phyloP scores from a whole-genome alignment of 2,329 filamentous ascomycete species.

The Gnomoniopsis sp. region DNA sequence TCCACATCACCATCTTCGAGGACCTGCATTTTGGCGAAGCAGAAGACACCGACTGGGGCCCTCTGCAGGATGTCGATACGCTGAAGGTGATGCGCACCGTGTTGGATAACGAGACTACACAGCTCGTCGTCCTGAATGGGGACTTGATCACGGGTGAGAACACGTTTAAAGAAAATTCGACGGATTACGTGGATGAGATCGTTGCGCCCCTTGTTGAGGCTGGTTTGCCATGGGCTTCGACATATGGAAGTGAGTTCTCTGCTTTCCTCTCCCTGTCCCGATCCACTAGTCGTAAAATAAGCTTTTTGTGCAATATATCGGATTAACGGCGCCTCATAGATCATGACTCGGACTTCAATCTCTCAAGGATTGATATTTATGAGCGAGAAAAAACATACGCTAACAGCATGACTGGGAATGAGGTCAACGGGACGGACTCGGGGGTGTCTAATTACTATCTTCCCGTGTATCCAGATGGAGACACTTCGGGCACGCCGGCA shows the following conservation, averaged over 20 bases:
- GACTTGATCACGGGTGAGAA: slow-evolving; percentile 56
- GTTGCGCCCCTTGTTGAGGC: slow-evolving; percentile 41
- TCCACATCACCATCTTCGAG: slow-evolving; percentile 15
- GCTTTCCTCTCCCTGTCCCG: too few relatives aligned
- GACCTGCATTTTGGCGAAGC: slow-evolving; percentile 55
- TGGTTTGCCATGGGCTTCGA: slow-evolving; percentile 46
- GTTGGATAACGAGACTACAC: slow-evolving; percentile 37
- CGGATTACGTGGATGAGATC: slow-evolving; percentile 42
- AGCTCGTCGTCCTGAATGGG: slow-evolving; percentile 54
- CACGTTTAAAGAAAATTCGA: slow-evolving; percentile 38
- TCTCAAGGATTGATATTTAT: slow-evolving; percentile 31
- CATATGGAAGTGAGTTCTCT: slow-evolving; percentile 33
- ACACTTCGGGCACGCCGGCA: slow-evolving; percentile 15
- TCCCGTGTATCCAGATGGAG: slow-evolving; percentile 1
- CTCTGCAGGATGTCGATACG: slow-evolving; percentile 41
- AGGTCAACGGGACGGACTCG: neutral
- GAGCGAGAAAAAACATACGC: slow-evolving; percentile 9
- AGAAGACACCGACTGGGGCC: slow-evolving; percentile 29
- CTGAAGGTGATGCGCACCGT: slow-evolving; percentile 43
- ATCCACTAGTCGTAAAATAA: too few relatives aligned
- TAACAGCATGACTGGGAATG: slow-evolving; percentile 10
- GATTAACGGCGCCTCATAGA: slow-evolving; percentile 35
- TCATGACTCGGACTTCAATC: slow-evolving; percentile 48
- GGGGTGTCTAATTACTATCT: slow-evolving; percentile 15
- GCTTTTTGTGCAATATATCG: too few relatives aligned